Percentiles rank a stretch among this genome's conserved stretches.
Evolutionary conservation across 2,329 filamentous ascomycete species (phyloP).

Genomic region (Sclerotinia subarctica): DNA sequence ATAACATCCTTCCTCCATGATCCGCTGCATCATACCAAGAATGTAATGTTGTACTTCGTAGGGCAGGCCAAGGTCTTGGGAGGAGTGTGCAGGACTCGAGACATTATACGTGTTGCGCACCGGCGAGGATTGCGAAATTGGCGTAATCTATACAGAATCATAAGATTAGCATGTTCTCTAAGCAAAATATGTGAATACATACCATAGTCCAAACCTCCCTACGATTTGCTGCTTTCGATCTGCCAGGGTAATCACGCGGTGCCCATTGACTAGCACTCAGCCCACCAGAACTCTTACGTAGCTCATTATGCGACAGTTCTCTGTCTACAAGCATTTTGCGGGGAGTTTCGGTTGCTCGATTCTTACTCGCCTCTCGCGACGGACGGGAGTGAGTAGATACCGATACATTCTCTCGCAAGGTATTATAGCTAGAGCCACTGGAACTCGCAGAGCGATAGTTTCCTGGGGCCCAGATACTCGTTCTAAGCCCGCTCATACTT

Average conservation of each 20-base stretch:
- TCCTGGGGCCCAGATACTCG: slow-evolving; percentile 15
- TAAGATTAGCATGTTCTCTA: slow-evolving; percentile 17
- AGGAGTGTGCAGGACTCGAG: neutral
- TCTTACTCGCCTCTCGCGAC: neutral
- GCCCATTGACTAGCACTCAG: slow-evolving; percentile 33
- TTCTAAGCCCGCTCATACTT: slow-evolving; percentile 9
- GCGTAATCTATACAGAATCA: neutral
- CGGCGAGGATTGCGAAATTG: neutral
- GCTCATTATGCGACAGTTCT: neutral
- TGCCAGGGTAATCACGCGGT: slow-evolving; percentile 26
- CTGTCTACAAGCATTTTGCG: neutral
- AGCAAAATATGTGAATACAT: slow-evolving; percentile 13
- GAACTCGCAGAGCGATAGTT: slow-evolving; percentile 1
- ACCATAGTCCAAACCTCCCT: slow-evolving; percentile 32
- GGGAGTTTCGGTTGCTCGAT: neutral
- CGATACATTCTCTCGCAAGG: slow-evolving; percentile 9
- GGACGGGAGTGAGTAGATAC: neutral
- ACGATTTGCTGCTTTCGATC: slow-evolving; percentile 14
- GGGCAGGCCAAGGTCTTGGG: slow-evolving; percentile 34
- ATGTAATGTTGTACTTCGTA: slow-evolving; percentile 40
- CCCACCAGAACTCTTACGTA: slow-evolving; percentile 5
- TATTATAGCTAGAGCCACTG: slow-evolving; percentile 4
- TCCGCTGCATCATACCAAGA: slow-evolving; percentile 35
- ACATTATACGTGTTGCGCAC: slow-evolving; percentile 10
- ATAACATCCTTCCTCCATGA: slow-evolving; percentile 37